Percentiles rank a stretch among this genome's conserved stretches.
Conservation (phyloP, 83 land plant genomes). For the Larix sibirica region DNA sequence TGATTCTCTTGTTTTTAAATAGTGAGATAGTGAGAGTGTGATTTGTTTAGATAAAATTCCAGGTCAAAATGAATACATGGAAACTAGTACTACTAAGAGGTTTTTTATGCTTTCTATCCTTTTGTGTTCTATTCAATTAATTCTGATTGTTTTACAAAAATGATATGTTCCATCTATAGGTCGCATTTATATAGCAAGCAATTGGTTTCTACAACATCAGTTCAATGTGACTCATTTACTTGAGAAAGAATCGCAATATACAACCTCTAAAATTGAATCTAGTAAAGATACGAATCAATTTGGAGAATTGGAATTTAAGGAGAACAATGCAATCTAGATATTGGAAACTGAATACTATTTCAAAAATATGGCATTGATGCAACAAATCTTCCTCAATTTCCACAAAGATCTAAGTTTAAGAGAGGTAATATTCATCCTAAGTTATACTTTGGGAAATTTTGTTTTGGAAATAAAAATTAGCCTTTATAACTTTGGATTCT, state of each 20-base stretch:
- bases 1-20: neutral
- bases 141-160: neutral
- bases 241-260: neutral
- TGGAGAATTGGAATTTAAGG: neutral
- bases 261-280: neutral
- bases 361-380: slow-evolving; percentile 46
- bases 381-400: slow-evolving; percentile 35
- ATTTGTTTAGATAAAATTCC: neutral
- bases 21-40: neutral
- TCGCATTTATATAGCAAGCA: neutral
- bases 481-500: neutral
- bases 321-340: slow-evolving; percentile 27
- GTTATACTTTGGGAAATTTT: neutral
- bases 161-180: neutral
- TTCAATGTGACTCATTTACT: slow-evolving; percentile 40
- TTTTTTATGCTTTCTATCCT: neutral
- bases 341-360: slow-evolving; percentile 51
- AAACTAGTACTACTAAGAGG: neutral
- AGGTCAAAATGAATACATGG: neutral
- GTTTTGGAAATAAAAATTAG: neutral
- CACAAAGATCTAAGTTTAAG: slow-evolving; percentile 50
- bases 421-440: slow-evolving; percentile 33
- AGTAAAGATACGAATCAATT: neutral
- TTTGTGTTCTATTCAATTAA: neutral
- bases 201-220: slow-evolving; percentile 47